Evolutionary conservation across 768 basidiomycete species (phyloP), one percentile per base, ranked within the genome.

Genomic region (Phaffia tasmanica): DNA sequence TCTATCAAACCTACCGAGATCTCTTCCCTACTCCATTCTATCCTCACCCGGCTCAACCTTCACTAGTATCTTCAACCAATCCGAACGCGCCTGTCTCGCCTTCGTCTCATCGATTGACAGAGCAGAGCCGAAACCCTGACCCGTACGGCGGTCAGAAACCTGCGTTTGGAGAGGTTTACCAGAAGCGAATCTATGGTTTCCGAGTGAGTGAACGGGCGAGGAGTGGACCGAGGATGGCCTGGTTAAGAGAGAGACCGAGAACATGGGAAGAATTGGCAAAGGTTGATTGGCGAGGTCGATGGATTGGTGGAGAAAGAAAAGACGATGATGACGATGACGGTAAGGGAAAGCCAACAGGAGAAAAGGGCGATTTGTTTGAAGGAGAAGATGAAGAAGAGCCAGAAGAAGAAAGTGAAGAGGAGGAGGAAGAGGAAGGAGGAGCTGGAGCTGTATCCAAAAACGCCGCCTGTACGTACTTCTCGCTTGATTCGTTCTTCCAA

Each of bases 1-100:
- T 98, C 79, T 98, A 98, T 82, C 92, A 98, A 75, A 92, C 88
- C 70, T 98, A 94, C 79, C 88, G 89, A 29, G 91, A 94, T 75
- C 83, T 93, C n/a, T 85, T 89, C 11, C 88, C 93, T 0, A 89
- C 90, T 29, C 90, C 93, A 1, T 97, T 91, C 79, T 92, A 84
- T 83, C 32, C 35, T 6, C 48, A 59, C 21, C 81, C 84, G 79
- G 7, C 79, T 81, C 71, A 69, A 54, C 30, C 53, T 27, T 65
- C 70, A 35, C 62, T 66, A 32, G 57, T 55, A 59, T 72, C 70
- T 4, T 56, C 68, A 46, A 30, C 62, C n/a, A 19, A 60, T 9
- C 70, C 70, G 35, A 51, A 64, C n/a, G 62, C 68, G 19, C 51
- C 58, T 35, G 50, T 65, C 29, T 60, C 71, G 47, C 6, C 66